Base-by-base conservation (phyloP, 1,139 yeast species). In the Kodamaea derodonti region DNA sequence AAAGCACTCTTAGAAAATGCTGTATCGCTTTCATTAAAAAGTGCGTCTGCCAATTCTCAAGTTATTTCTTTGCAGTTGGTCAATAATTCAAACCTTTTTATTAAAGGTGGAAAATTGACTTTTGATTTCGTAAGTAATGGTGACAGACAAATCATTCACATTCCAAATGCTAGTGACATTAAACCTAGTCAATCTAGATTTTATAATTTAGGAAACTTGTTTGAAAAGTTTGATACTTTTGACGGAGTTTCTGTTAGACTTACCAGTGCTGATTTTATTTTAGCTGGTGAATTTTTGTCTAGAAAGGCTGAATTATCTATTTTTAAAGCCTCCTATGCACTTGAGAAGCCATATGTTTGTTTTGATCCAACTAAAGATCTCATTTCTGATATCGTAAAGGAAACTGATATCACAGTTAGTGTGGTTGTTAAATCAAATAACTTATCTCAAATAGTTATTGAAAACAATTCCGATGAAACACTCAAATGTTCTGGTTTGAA, bases 401-500 rank as follows among this genome's bases (percentile, higher is more conserved):
- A 18, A 6, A 18, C 22, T 9, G 32, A 38, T 24, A 48, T 56
- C 12, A 45, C 43, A n/a, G 55, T 61, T 10, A 43, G 54, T 11
- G 46, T 63, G 16, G 48, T 55, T 13, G 62, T 67, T 14, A 63
- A 63, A 36, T 54, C 68, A 2, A 47, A 50, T 15, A 50, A 52
- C 5, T 48, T 65, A 52, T 56, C 66, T 3, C 69, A 63, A 36
- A 43, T 65, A 5, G 49, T 55, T 10, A 43, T 68, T 27, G 49
- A 51, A n/a, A 68, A 68, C 47, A 55, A 53, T 36, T 50, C 66
- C 1, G 23, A 30, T 1, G 44, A 47, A 14, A 34, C 45, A 3
- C 52, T 68, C 37, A 64, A 56, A 33, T 63, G 69, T 34, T 47
- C 59, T 2, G 55, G 61, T 30, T 50, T 65, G 43, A 52, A 46